Conservation (phyloP, 345 rosid species). For the Murraya koenigii region DNA sequence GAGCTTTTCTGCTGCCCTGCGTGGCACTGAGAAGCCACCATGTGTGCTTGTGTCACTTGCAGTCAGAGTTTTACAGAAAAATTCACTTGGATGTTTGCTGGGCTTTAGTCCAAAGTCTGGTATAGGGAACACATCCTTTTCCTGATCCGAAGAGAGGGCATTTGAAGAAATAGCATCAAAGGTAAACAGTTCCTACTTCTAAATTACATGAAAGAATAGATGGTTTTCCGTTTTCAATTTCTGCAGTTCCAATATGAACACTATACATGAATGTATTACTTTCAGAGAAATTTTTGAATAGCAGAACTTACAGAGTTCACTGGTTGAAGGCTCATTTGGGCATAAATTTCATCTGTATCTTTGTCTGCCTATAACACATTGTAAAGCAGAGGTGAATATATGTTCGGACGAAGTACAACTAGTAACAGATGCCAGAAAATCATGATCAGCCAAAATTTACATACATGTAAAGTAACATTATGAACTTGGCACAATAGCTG, state of each 20-base stretch:
- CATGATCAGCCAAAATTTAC: slow-evolving; percentile 13
- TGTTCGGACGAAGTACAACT: not conserved
- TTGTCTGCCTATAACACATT: slow-evolving; percentile 70
- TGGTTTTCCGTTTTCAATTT: not conserved
- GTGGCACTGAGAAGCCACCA: slow-evolving; percentile 99
- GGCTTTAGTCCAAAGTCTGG: slow-evolving; percentile 83
- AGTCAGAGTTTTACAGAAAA: slow-evolving; percentile 93
- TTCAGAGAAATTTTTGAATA: not conserved
- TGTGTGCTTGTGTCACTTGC: slow-evolving; percentile 99
- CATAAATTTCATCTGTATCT: slow-evolving; percentile 92
- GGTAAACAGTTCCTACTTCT: not conserved
- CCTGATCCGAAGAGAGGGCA: slow-evolving; percentile 39
- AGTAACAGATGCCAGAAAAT: not conserved
- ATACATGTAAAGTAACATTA: slow-evolving; percentile 81
- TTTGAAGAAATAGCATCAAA: not conserved
- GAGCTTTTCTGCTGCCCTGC: slow-evolving; percentile 98
- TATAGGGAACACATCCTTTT: slow-evolving; percentile 80
- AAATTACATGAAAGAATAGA: not conserved
- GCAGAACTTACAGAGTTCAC: slow-evolving; percentile 68
- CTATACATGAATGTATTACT: not conserved
- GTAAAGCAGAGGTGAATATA: not conserved
- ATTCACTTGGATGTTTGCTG: slow-evolving; percentile 88
- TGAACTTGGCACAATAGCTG: slow-evolving; percentile 98
- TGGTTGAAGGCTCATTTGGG: slow-evolving; percentile 97
- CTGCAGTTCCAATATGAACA: not conserved